Evolutionary conservation across 495 filamentous ascomycete species (phyloP).

Genomic region (Aspergillus kassunensis): DNA sequence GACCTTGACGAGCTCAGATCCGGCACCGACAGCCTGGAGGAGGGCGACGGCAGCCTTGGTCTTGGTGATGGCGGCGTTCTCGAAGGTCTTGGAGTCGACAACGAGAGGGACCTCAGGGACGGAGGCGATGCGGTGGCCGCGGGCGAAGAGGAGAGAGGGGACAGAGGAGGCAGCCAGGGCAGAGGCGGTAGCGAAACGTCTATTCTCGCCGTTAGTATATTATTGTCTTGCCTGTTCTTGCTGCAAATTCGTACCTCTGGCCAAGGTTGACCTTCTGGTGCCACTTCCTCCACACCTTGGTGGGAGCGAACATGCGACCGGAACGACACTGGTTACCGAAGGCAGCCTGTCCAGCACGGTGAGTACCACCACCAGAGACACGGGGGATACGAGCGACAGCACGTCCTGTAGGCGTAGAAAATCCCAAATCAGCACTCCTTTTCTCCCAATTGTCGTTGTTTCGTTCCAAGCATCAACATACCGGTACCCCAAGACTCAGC

Average conservation of each 20-base stretch:
- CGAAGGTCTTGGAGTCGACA: constrained; percentile 82
- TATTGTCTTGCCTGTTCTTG: background rate
- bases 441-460: constrained; percentile 8
- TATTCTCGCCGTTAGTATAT: constrained; percentile 24
- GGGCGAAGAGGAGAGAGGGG: constrained; percentile 89
- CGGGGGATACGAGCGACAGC: constrained; percentile 99
- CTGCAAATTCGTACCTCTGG: constrained; percentile 67
- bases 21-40: constrained; percentile 84
- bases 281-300: constrained; percentile 99
- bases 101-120: constrained; percentile 97
- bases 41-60: constrained; percentile 83
- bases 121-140: constrained; percentile 88
- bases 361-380: constrained; percentile 99
- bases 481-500: constrained; percentile 99
- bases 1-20: constrained; percentile 87
- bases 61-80: constrained; percentile 71
- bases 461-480: constrained; percentile 52
- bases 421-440: constrained; percentile 21
- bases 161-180: constrained; percentile 94
- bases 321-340: constrained; percentile 99
- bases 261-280: constrained; percentile 99
- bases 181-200: constrained; percentile 95
- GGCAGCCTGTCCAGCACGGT: constrained; percentile 98
- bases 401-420: constrained; percentile 60
- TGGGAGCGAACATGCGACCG: constrained; percentile 99